A percentile compares a stretch with the other conserved stretches of the same genome.
Conservation (phyloP, 768 basidiomycete species). For the Lactifluus echinatus region DNA sequence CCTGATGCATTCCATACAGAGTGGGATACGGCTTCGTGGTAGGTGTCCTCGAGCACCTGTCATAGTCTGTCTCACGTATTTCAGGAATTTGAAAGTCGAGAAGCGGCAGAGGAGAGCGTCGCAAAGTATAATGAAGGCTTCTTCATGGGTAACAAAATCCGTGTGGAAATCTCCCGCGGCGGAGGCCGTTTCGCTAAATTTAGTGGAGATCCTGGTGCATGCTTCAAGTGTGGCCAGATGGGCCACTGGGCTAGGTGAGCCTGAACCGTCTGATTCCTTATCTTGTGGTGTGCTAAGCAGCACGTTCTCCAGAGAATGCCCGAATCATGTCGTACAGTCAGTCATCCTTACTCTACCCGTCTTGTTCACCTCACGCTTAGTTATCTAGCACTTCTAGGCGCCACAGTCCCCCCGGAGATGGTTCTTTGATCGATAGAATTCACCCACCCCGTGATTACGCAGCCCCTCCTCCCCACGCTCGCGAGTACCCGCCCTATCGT, state of each 20-base stretch:
- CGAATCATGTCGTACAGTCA: constrained; percentile 45
- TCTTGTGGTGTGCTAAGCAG: constrained; percentile 4
- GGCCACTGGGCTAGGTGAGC: constrained; percentile 86
- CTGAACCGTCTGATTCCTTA: not conserved
- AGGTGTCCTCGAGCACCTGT: constrained; percentile 28
- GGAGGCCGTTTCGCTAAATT: constrained; percentile 76
- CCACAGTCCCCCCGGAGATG: constrained; percentile 34
- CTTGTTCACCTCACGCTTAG: constrained; percentile 24
- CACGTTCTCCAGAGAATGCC: constrained; percentile 59
- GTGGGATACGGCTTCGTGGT: constrained; percentile 89
- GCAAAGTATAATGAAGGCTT: constrained; percentile 82
- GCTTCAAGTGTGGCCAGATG: constrained; percentile 78
- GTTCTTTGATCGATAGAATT: constrained; percentile 49
- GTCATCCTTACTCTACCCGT: constrained; percentile 23
- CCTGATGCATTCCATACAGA: constrained; percentile 33
- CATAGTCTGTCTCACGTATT: not conserved
- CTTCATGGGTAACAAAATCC: constrained; percentile 90
- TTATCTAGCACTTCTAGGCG: constrained; percentile 31
- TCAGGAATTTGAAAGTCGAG: constrained; percentile 76
- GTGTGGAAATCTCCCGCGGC: constrained; percentile 79
- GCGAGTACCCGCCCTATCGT: constrained; percentile 37
- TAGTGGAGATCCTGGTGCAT: constrained; percentile 78
- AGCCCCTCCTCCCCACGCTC: constrained; percentile 31
- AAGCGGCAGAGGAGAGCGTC: constrained; percentile 81
- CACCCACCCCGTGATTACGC: constrained; percentile 46